Base-by-base conservation (phyloP, 2,329 filamentous ascomycete species). In the Raffaelea albimanens region DNA sequence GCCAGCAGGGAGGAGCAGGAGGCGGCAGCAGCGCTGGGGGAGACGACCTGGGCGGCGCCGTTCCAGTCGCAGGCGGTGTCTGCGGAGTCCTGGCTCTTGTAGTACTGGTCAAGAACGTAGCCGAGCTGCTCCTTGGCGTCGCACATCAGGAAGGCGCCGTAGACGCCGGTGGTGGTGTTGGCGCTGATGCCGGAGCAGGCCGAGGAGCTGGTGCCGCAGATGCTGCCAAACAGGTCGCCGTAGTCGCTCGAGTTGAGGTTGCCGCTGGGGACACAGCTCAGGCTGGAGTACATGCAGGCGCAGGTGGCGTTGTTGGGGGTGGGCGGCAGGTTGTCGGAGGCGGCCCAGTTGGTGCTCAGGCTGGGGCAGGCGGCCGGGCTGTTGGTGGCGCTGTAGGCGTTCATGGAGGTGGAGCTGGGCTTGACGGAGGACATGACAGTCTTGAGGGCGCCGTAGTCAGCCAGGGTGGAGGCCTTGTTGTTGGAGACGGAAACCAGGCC, bases 121-220 rank as follows among this genome's bases (percentile, higher is more conserved):
- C 78, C 78, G 38, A 94, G 78, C 73, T 89, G 78, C 66, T 87
- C 73, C 56, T 74, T 72, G 58, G 77, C 60, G 56, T 73, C 71
- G 72, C 87, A 94, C 80, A 88, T 87, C 65, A 80, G 78, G 72
- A 86, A 88, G 43, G 84, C 77, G 56, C 87, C 87, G 64, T 86
- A 93, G 52, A 74, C 68, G 59, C 85, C 87, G 19, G 71, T 75
- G 50, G 75, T 78, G 45, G 75, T 75, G 65, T 90, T 84, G 55
- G 73, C 74, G 53, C 66, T 69, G 66, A 93, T 88, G 47, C 82
- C 86, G 21, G 64, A 67, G 67, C 87, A 93, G 55, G 76, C 72
- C 33, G 64, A 60, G 41, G 66, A 61, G 50, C 72, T 62, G 40
- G 67, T 59, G 48, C 80, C 83, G 67, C 87, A 93, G 65, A 91